These are phyloP conservation scores for Cyclostephanos tholiformis DNA, from an alignment of 108 stramenopile species.

Conservation along the genomic window DNA sequence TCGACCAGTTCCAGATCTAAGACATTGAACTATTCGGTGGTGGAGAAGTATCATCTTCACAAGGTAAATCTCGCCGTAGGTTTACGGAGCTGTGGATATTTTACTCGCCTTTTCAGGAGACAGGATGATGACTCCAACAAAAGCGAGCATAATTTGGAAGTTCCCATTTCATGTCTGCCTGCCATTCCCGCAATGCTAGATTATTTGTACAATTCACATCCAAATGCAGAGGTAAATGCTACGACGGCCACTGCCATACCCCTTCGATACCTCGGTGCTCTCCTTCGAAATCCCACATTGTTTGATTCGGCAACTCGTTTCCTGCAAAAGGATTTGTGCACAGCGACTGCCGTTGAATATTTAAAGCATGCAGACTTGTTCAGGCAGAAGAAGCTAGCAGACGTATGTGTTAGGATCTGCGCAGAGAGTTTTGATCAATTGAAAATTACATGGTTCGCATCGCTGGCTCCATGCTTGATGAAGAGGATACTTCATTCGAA, in stretches of 20 bases:
- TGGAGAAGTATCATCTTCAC: slow-evolving; percentile 54
- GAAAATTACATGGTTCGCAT: slow-evolving; percentile 34
- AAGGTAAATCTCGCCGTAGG: slow-evolving; percentile 61
- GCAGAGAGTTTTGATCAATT: slow-evolving; percentile 47
- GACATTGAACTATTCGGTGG: neutral
- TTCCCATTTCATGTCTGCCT: slow-evolving; percentile 34
- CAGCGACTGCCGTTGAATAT: slow-evolving; percentile 38
- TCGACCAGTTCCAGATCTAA: slow-evolving; percentile 1
- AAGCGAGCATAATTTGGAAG: slow-evolving; percentile 30
- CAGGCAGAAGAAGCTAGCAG: slow-evolving; percentile 35
- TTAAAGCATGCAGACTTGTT: slow-evolving; percentile 38
- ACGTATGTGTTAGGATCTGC: slow-evolving; percentile 41
- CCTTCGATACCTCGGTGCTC: slow-evolving; percentile 32
- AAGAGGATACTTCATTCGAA: slow-evolving; percentile 36
- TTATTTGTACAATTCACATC: slow-evolving; percentile 31
- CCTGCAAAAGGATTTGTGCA: slow-evolving; percentile 39
- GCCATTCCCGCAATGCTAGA: slow-evolving; percentile 45
- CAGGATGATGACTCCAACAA: slow-evolving; percentile 1
- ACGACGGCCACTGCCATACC: slow-evolving; percentile 39
- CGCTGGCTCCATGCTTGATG: slow-evolving; percentile 36
- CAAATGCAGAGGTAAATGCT: slow-evolving; percentile 28
- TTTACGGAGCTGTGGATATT: slow-evolving; percentile 57
- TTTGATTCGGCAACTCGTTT: slow-evolving; percentile 43
- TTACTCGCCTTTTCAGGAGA: slow-evolving; percentile 41
- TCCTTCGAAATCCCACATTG: slow-evolving; percentile 35